These are phyloP conservation scores for Bryopsis sp. DNA, from an alignment of 139 green algal genomes.

Conservation along the genomic window DNA sequence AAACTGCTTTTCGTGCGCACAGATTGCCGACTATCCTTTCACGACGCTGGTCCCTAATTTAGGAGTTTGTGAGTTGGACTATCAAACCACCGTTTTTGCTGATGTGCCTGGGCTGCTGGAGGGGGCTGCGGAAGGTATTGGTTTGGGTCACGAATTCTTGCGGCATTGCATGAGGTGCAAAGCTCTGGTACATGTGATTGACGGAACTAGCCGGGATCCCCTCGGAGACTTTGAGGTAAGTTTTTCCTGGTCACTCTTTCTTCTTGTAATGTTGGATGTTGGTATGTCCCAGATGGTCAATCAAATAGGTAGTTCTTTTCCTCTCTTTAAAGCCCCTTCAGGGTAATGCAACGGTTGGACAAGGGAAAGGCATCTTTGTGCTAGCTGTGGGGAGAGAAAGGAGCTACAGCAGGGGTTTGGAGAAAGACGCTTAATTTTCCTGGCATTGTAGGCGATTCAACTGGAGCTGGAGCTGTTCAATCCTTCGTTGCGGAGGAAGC, in stretches of 20 bases:
- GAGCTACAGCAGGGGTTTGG: neutral
- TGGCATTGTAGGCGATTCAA: constrained; percentile 46
- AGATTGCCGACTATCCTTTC: constrained; percentile 95
- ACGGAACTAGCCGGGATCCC: constrained; percentile 82
- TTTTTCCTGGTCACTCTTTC: constrained; percentile 1
- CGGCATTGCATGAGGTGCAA: constrained; percentile 49
- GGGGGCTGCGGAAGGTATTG: constrained; percentile 74
- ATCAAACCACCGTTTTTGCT: constrained; percentile 50
- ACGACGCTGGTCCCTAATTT: constrained; percentile 97
- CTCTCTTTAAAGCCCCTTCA: too few species aligned
- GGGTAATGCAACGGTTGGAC: too few species aligned
- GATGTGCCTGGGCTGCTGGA: constrained; percentile 93
- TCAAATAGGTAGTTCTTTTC: too few species aligned
- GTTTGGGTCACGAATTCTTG: constrained; percentile 93
- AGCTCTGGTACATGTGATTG: constrained; percentile 88
- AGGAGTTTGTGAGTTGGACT: constrained; percentile 85
- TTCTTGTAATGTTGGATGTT: too few species aligned
- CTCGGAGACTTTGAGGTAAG: constrained; percentile 74
- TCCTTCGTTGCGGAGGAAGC: constrained; percentile 73
- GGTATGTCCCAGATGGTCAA: too few species aligned
- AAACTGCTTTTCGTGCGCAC: too few species aligned
- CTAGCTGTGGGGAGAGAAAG: too few species aligned
- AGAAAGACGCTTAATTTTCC: neutral
- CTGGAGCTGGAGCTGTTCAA: constrained; percentile 91
- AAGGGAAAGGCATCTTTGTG: too few species aligned